A percentile compares a stretch with the other conserved stretches of the same genome.
Conservation (phyloP, 2,329 filamentous ascomycete species). For the Mycosphaerella arachidis region DNA sequence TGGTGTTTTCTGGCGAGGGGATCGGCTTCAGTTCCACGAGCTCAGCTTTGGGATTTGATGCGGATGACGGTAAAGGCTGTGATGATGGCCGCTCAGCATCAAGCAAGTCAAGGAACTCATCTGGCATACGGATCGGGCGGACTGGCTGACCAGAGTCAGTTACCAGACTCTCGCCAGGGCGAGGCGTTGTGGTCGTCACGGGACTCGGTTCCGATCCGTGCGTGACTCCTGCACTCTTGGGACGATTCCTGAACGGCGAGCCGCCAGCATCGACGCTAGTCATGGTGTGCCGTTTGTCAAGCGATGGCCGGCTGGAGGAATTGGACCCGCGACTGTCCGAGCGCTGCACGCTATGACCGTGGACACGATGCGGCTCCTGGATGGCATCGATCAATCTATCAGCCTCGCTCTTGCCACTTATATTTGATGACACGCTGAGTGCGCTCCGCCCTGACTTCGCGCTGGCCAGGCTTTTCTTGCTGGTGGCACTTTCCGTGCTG, state of each 20-base stretch:
- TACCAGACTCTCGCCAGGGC: conserved; percentile 38
- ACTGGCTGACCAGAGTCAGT: conserved; percentile 41
- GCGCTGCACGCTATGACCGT: conserved; percentile 22
- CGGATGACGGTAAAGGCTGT: neutral
- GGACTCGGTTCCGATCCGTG: conserved; percentile 12
- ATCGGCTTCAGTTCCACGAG: conserved; percentile 4
- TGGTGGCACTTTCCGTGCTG: conserved; percentile 46
- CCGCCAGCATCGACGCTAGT: conserved; percentile 4
- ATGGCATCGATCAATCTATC: conserved; percentile 70
- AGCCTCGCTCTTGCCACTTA: conserved; percentile 56
- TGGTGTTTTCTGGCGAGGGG: conserved; percentile 11
- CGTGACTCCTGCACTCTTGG: conserved; percentile 22
- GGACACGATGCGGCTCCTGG: conserved; percentile 50
- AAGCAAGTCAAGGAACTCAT: conserved; percentile 31
- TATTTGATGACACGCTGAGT: conserved; percentile 26
- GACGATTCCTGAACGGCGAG: conserved; percentile 14
- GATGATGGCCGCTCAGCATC: conserved; percentile 7
- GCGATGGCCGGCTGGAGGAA: conserved; percentile 14
- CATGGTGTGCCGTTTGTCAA: conserved; percentile 28
- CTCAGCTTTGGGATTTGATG: neutral
- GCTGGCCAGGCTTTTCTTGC: conserved; percentile 49
- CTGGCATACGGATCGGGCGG: conserved; percentile 45
- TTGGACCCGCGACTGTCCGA: conserved; percentile 20
- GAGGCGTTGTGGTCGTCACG: conserved; percentile 42
- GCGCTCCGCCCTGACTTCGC: conserved; percentile 36